Evolutionary conservation across 495 filamentous ascomycete species (phyloP).

Genomic region (Niebla homalea): DNA sequence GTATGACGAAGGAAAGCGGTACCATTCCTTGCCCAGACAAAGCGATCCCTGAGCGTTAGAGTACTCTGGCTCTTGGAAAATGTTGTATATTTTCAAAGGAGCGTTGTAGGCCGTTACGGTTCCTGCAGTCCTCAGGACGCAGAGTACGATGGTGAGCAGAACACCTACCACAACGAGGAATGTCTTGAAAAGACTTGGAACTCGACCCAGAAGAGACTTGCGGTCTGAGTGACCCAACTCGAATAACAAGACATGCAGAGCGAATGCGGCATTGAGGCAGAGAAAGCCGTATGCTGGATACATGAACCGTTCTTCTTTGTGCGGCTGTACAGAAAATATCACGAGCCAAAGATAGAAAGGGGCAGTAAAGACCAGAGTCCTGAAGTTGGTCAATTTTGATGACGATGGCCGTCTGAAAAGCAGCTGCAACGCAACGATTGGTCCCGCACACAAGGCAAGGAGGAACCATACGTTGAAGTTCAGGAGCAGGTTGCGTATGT

Average conservation of each 20-base stretch:
- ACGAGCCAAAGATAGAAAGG: conserved; percentile 92
- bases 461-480: conserved; percentile 96
- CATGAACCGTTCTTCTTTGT: conserved; percentile 99
- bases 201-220: conserved; percentile 46
- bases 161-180: conserved; percentile 42
- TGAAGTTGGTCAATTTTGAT: conserved; percentile 37
- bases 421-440: conserved; percentile 41
- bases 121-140: conserved; percentile 64
- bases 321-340: conserved; percentile 83
- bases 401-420: conserved; percentile 26
- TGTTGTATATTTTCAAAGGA: conserved; percentile 61
- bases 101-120: conserved; percentile 74
- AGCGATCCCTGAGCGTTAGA: conserved; percentile 49
- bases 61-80: conserved; percentile 35
- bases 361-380: conserved; percentile 59
- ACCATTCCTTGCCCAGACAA: conserved; percentile 97
- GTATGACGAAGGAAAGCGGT: conserved; percentile 90
- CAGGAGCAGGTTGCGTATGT: conserved; percentile 76
- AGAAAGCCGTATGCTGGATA: conserved; percentile 90
- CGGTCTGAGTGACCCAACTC: conserved; percentile 57
- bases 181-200: conserved; percentile 60
- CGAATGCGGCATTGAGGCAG: conserved; percentile 80
- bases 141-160: conserved; percentile 43
- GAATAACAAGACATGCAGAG: conserved; percentile 63
- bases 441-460: conserved; percentile 62